Evolutionary conservation across 805 yeast species (phyloP).

Genomic region (Candida palmyrensis): DNA sequence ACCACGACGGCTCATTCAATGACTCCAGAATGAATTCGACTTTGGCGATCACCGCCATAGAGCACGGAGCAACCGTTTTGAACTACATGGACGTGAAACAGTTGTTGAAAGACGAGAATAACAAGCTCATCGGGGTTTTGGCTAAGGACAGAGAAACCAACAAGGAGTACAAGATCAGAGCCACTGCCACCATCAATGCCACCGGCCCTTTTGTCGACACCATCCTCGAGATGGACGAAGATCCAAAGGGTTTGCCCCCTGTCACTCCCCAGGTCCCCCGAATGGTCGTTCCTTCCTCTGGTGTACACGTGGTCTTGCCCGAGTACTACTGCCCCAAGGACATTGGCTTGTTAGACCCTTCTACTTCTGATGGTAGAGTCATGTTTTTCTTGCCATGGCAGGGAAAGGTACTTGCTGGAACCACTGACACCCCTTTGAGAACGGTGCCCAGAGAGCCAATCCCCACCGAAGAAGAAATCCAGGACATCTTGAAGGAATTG

Average conservation of each 20-base stretch:
- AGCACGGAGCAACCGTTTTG: conserved; percentile 83
- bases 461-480: conserved; percentile 84
- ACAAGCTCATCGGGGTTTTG: conserved; percentile 67
- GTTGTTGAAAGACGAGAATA: conserved; percentile 57
- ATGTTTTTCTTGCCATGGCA: conserved; percentile 98
- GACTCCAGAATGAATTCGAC: conserved; percentile 88
- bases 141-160: conserved; percentile 72
- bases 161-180: conserved; percentile 52
- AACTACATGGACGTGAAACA: conserved; percentile 82
- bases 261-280: conserved; percentile 46
- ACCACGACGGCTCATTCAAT: conserved; percentile 93
- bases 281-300: conserved; percentile 92
- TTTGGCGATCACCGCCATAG: conserved; percentile 79
- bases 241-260: conserved; percentile 61
- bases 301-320: conserved; percentile 89
- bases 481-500: conserved; percentile 80
- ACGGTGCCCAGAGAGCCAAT: conserved; percentile 70
- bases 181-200: conserved; percentile 81
- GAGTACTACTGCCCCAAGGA: conserved; percentile 86
- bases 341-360: conserved; percentile 86
- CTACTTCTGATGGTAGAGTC: conserved; percentile 92
- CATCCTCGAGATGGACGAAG: conserved; percentile 80
- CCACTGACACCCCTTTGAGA: conserved; percentile 85
- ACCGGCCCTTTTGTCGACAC: conserved; percentile 92
- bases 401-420: conserved; percentile 93